Percentiles rank a stretch among this genome's conserved stretches.
Conservation (phyloP, 495 filamentous ascomycete genomes). For the Recurvomyces mirabilis region DNA sequence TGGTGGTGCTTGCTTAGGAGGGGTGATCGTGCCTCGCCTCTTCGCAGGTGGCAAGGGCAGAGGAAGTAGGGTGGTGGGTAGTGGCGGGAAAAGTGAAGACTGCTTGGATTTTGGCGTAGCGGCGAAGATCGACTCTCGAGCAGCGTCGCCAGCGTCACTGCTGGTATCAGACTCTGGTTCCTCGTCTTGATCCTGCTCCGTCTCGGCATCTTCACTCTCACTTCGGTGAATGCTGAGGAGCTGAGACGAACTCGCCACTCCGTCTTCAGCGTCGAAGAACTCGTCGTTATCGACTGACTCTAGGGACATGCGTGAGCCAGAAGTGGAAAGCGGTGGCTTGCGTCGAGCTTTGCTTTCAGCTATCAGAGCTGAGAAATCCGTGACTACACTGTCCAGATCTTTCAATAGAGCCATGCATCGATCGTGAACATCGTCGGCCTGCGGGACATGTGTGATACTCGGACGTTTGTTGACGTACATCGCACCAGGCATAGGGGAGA, state of each 20-base stretch:
- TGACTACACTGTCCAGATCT: slow-evolving; percentile 71
- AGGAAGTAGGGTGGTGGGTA: slow-evolving; percentile 63
- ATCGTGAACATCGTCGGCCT: slow-evolving; percentile 58
- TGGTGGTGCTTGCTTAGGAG: slow-evolving; percentile 66
- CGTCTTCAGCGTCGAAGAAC: slow-evolving; percentile 78
- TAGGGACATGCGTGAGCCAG: slow-evolving; percentile 56
- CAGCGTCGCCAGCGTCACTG: slow-evolving; percentile 41
- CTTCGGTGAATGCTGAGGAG: slow-evolving; percentile 61
- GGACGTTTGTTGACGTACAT: slow-evolving; percentile 31
- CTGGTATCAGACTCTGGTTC: slow-evolving; percentile 52
- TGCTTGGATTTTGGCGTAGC: slow-evolving; percentile 34
- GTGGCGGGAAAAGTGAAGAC: slow-evolving; percentile 54
- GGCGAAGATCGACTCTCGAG: slow-evolving; percentile 30
- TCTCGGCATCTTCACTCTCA: slow-evolving; percentile 41
- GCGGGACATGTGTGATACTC: slow-evolving; percentile 9
- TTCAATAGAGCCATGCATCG: slow-evolving; percentile 67
- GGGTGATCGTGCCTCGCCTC: slow-evolving; percentile 58
- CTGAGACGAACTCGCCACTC: slow-evolving; percentile 44
- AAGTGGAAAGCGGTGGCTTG: slow-evolving; percentile 29
- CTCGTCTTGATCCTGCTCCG: slow-evolving; percentile 28
- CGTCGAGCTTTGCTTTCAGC: slow-evolving; percentile 69
- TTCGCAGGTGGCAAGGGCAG: slow-evolving; percentile 57
- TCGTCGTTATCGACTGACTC: slow-evolving; percentile 77
- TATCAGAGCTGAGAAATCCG: slow-evolving; percentile 68
- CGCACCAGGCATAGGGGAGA: slow-evolving; percentile 28